These are phyloP conservation scores for Trypanosoma platydactyli DNA, from an alignment of 208 protist species.

Conservation along the genomic window DNA sequence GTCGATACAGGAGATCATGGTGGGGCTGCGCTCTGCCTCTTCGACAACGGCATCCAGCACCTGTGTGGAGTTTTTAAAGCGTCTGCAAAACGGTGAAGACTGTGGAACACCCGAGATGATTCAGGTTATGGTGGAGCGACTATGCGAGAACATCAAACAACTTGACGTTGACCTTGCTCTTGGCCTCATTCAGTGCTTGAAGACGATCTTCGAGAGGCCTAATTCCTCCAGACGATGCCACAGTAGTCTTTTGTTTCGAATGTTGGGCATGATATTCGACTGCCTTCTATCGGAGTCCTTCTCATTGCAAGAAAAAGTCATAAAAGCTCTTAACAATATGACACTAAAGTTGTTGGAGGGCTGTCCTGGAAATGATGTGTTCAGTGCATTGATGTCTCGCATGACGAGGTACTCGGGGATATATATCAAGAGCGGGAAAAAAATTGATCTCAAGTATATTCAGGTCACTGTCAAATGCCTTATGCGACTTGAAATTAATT, in stretches of 20 bases:
- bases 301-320: constrained; percentile 59
- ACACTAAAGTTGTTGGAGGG: constrained; percentile 74
- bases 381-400: constrained; percentile 75
- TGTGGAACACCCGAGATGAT: constrained; percentile 79
- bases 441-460: constrained; percentile 86
- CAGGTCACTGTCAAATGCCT: constrained; percentile 89
- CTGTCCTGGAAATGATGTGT: constrained; percentile 72
- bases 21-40: constrained; percentile 66
- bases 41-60: constrained; percentile 50
- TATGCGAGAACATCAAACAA: constrained; percentile 67
- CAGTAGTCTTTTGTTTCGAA: constrained; percentile 65
- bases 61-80: constrained; percentile 68
- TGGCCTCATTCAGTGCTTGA: constrained; percentile 66
- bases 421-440: constrained; percentile 64
- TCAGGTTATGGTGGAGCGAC: constrained; percentile 74
- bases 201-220: constrained; percentile 54
- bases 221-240: constrained; percentile 56
- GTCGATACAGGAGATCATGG: constrained; percentile 78
- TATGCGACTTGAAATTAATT: constrained; percentile 64
- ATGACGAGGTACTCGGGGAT: constrained; percentile 81
- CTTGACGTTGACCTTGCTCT: constrained; percentile 58
- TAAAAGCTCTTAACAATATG: constrained; percentile 84
- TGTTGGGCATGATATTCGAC: constrained; percentile 81
- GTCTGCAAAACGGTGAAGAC: constrained; percentile 58
- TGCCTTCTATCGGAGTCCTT: constrained; percentile 85